Evolutionary conservation across 768 basidiomycete species (phyloP), one percentile per base, ranked within the genome.

Genomic region (Leccinum disarticulatum): DNA sequence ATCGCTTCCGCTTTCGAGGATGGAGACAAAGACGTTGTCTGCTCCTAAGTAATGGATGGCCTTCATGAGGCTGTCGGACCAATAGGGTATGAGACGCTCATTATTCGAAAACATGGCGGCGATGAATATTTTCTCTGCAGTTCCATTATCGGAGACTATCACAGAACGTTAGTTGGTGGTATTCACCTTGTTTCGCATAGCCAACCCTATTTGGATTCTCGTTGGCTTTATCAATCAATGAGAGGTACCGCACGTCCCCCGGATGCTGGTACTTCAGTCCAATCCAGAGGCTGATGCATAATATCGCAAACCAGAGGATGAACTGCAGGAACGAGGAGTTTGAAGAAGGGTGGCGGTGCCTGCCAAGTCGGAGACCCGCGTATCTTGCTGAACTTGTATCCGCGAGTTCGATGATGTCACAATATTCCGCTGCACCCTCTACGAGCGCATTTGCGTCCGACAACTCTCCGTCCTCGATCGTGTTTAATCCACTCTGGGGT

Each of bases 71-170:
- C 76, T 66, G 6, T 65, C 55, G 4, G 70, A 71, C 78, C 79
- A 80, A 53, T 76, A 75, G 0, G 77, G 75, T 27, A 80, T 64
- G 1, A 80, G 69, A 0, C 52, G 55, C 53, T 73, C 66, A 50
- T 79, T 78, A 54, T 79, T 70, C 67, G 68, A 73, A 61, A 81
- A 76, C 68, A 78, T 75, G 3, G 76, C 78, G 22, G 55, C 62
- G 10, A 68, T 56, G 31, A 61, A 68, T 8, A 69, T 56, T 6
- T 56, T 61, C 22, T 64, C 68, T 68, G 0, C 6, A 35, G 1
- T 9, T 6, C 19, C 2, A 6, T 63, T 1, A 55, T 51, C 22
- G 17, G 43, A 9, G 27, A 6, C 1, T 14, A 7, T 31, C 19
- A 13, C 22, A 11, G 14, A 28, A 6, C 8, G 1, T 35, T 1